A percentile compares a stretch with the other conserved stretches of the same genome.
phyloP scores from a whole-genome alignment of 1,284 basidiomycete genomes.

The Tilletia caries region DNA sequence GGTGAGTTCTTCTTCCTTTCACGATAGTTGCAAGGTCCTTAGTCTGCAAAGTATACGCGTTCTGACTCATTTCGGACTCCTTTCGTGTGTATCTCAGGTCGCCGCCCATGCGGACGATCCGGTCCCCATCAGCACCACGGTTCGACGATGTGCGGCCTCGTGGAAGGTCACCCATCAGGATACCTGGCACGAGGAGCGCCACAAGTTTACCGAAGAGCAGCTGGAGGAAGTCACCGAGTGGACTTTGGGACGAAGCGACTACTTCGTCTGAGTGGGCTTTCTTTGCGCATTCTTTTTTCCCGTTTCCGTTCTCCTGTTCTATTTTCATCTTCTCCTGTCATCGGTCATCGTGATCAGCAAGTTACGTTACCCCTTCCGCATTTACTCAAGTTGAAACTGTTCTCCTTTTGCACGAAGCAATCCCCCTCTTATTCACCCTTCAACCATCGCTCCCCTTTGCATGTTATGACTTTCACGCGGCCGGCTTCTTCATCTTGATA shows the following conservation, averaged over 20 bases:
- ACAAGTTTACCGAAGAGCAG: conserved; percentile 73
- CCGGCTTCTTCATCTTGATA: no score
- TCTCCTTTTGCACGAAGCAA: no score
- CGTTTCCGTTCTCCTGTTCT: no score
- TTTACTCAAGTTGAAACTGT: no score
- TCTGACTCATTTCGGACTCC: neutral
- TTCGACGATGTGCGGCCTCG: conserved; percentile 80
- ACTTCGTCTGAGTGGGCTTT: conserved; percentile 38
- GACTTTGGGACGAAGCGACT: conserved; percentile 46
- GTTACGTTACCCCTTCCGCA: no score
- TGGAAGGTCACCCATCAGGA: conserved; percentile 71
- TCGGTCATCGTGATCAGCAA: no score
- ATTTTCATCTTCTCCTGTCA: no score
- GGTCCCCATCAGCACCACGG: conserved; percentile 84
- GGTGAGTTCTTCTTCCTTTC: neutral
- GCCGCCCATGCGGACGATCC: conserved; percentile 82
- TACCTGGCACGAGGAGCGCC: conserved; percentile 87
- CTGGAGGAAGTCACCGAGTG: conserved; percentile 48
- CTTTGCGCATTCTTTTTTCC: neutral
- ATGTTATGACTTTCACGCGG: no score
- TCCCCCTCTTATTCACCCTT: no score
- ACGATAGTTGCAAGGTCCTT: neutral
- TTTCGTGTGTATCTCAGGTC: conserved; percentile 60
- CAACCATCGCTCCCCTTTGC: no score
- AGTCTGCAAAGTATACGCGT: no score